A percentile compares a stretch with the other conserved stretches of the same genome.
These are phyloP conservation scores for Graphilbum fragrans DNA, from an alignment of 2,329 filamentous ascomycete genomes.

Conservation along the genomic window DNA sequence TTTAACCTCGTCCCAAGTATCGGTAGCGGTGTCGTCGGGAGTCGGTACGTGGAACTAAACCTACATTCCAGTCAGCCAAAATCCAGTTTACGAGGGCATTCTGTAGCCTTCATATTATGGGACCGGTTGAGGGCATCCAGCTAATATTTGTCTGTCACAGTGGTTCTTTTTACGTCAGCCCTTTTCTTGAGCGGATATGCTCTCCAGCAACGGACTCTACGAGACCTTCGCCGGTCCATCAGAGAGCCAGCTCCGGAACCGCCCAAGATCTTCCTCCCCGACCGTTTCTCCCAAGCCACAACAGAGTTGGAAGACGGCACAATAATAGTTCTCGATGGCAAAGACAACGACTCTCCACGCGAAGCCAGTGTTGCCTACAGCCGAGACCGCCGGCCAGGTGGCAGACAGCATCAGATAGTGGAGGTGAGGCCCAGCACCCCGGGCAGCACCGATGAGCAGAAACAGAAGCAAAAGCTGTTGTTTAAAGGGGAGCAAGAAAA, in stretches of 20 bases:
- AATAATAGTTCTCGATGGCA: slow-evolving; percentile 25
- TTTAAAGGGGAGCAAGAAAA: slow-evolving; percentile 1
- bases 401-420: slow-evolving; percentile 5
- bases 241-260: slow-evolving; percentile 33
- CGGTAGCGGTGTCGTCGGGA: slow-evolving; percentile 48
- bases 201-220: slow-evolving; percentile 76
- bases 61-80: not conserved
- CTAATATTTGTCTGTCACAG: not conserved
- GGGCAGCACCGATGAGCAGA: not conserved
- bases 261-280: slow-evolving; percentile 37
- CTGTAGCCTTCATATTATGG: too few relatives aligned
- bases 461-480: not conserved
- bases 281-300: slow-evolving; percentile 32
- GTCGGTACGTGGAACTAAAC: slow-evolving; percentile 56
- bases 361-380: not conserved
- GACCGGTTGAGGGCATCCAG: not conserved
- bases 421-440: not conserved
- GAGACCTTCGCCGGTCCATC: slow-evolving; percentile 63
- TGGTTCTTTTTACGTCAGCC: slow-evolving; percentile 41
- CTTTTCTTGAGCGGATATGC: slow-evolving; percentile 83
- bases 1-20: slow-evolving; percentile 59
- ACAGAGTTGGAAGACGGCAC: slow-evolving; percentile 35
- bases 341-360: slow-evolving; percentile 16
- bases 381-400: slow-evolving; percentile 12
- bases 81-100: not conserved